Base-by-base conservation (phyloP, 768 basidiomycete species). In the Lanmaoa pseudosensibilis region DNA sequence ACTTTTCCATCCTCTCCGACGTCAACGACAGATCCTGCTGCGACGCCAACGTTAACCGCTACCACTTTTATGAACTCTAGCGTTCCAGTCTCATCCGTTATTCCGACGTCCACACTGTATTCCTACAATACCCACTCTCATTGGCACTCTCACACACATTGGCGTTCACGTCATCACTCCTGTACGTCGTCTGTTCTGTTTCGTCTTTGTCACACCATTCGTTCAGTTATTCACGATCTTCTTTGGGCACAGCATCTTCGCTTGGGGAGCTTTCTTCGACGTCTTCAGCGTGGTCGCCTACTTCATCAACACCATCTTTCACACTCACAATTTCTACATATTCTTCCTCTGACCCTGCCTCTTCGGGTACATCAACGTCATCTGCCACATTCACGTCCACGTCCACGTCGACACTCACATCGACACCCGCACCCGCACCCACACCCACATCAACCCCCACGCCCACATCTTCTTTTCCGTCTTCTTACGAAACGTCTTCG, bases 1-100 rank as follows among this genome's bases (percentile, higher is more conserved):
- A 54, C 61, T 3, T 49, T 46, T 36, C 55, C 67, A 32, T 48
- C 57, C 21, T 63, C 54, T 36, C 2, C 19, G 13, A 18, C 18
- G 21, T 38, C 55, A 21, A 46, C 54, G 36, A 34, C 58, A 19
- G 44, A 44, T 10, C 12, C 51, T 32, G 46, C 47, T 19, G 57
- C 52, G 18, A 50, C 50, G 10, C 40, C 58, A 2, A 49, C 52
- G 13, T 40, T 25, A 15, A 38, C 32, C 15, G 30, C 39, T 8
- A 52, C 58, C 12, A 25, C 50, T 36, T 30, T 12, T 25, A 13
- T 8, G 41, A 59, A 46, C 19, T 57, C 50, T 15, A 44, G 58
- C 5, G 48, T 40, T 6, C 40, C 40, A 39, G 25, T 9, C 19
- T 33, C 46, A 4, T 34, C 50, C 25, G 2, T 23, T 21, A 2